Conservation (phyloP, 2,329 filamentous ascomycete genomes). For the Alternaria sp. region DNA sequence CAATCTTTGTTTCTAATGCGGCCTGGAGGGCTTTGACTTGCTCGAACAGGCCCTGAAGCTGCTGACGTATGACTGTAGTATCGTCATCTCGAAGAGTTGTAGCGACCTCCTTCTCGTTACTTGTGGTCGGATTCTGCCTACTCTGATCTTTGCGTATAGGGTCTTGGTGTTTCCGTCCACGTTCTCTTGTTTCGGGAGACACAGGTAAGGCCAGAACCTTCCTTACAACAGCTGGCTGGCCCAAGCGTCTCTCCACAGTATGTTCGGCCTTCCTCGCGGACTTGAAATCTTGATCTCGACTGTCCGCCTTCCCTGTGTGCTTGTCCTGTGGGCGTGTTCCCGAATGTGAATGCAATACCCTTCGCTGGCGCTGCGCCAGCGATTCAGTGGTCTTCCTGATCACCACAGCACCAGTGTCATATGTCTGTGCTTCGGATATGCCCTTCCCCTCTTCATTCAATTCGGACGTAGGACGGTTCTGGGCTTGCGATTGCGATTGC, state of each 20-base stretch:
- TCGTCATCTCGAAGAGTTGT: background rate
- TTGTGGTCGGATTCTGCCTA: background rate
- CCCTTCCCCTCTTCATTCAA: background rate
- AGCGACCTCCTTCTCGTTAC: background rate
- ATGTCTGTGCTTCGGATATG: background rate
- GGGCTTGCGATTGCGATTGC: background rate
- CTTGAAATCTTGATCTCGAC: background rate
- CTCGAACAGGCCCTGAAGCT: constrained; percentile 21
- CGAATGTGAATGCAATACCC: background rate
- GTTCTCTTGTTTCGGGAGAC: background rate
- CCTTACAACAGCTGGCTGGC: background rate
- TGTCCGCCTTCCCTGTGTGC: background rate
- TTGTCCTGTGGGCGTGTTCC: background rate
- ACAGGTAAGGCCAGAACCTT: background rate
- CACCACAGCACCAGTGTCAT: background rate
- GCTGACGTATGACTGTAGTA: constrained; percentile 6
- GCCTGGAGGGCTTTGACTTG: constrained; percentile 21
- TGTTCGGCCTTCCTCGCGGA: background rate
- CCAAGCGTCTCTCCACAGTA: background rate
- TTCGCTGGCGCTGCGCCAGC: background rate
- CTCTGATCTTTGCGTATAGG: background rate
- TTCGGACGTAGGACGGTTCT: background rate
- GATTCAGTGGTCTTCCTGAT: background rate
- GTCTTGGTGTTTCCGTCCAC: background rate
- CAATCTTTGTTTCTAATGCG: background rate